These are phyloP conservation scores for Gloeostereum incarnatum DNA, from an alignment of 768 basidiomycete genomes.

Conservation along the genomic window DNA sequence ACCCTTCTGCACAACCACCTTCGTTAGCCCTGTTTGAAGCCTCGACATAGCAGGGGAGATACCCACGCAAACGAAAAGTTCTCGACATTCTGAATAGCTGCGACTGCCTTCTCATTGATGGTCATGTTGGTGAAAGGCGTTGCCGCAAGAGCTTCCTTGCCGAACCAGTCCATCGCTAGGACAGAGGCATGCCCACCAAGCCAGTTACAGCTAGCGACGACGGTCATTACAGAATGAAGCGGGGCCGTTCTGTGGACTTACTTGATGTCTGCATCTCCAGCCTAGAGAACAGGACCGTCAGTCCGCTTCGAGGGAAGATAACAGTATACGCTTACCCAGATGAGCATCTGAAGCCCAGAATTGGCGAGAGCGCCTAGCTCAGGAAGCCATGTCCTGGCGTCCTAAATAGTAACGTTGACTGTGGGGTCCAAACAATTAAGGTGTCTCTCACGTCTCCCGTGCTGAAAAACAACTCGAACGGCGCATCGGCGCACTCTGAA, in stretches of 20 bases:
- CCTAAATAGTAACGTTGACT: constrained; percentile 17
- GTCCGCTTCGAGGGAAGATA: constrained; percentile 4
- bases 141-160: constrained; percentile 25
- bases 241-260: constrained; percentile 15
- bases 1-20: constrained; percentile 30
- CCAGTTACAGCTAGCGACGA: constrained; percentile 32
- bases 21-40: not conserved
- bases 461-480: constrained; percentile 27
- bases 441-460: constrained; percentile 46
- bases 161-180: constrained; percentile 36
- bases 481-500: constrained; percentile 35
- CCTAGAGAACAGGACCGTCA: constrained; percentile 19
- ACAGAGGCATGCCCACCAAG: constrained; percentile 33
- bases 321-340: constrained; percentile 31
- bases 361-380: constrained; percentile 38
- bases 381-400: constrained; percentile 45
- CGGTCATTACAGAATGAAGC: not conserved
- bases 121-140: constrained; percentile 46
- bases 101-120: constrained; percentile 39
- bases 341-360: constrained; percentile 28
- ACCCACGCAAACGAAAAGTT: constrained; percentile 63
- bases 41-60: not conserved
- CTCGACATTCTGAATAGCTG: constrained; percentile 54
- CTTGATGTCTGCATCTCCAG: constrained; percentile 44
- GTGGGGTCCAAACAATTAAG: not conserved